Percentiles rank a stretch among this genome's conserved stretches.
These are phyloP conservation scores for Leccinum rimulosum DNA, from an alignment of 768 basidiomycete genomes.

Conservation along the genomic window DNA sequence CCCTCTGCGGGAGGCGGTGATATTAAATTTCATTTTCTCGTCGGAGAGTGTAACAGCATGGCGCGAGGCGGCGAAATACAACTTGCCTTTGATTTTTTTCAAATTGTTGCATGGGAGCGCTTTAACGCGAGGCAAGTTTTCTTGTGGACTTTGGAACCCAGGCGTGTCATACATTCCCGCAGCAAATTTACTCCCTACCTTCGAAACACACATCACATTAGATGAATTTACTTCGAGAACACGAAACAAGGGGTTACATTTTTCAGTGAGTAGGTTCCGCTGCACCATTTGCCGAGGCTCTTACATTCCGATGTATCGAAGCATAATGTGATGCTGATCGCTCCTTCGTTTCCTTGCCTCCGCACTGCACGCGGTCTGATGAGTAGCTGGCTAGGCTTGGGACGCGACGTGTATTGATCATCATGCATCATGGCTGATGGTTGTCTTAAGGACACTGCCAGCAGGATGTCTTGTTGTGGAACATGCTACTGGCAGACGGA, in stretches of 20 bases:
- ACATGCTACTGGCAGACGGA: not conserved
- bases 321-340: not conserved
- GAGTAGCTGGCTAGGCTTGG: not conserved
- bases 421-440: not conserved
- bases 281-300: not conserved
- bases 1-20: conserved; percentile 2
- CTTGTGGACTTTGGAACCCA: not conserved
- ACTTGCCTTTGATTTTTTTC: not conserved
- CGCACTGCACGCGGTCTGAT: not conserved
- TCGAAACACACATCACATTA: not conserved
- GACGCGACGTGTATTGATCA: not conserved
- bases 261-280: not conserved
- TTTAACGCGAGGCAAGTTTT: not conserved
- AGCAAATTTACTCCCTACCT: not conserved
- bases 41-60: not conserved
- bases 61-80: conserved; percentile 17
- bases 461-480: too few species aligned
- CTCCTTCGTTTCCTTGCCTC: not conserved
- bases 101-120: conserved; percentile 2
- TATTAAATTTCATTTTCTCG: conserved; percentile 1
- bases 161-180: not conserved
- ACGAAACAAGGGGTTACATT: not conserved
- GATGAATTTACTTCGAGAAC: not conserved
- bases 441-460: not conserved
- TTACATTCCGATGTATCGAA: not conserved